phyloP scores from a whole-genome alignment of 2,329 filamentous ascomycete species.

The Thielaviopsis ethacetica region DNA sequence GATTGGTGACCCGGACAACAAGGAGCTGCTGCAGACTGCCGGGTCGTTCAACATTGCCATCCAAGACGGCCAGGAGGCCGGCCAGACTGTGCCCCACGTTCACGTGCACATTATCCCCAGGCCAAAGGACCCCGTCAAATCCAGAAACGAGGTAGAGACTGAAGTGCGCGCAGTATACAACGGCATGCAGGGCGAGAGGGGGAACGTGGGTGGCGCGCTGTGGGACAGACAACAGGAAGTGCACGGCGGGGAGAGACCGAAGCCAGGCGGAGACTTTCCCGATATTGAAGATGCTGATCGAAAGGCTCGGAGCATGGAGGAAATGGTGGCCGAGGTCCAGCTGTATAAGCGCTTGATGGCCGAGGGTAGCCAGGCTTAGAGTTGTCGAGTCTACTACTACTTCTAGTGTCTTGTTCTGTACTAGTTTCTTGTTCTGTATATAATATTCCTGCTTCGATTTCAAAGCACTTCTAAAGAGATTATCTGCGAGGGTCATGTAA shows the following conservation, averaged over 20 bases:
- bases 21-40: constrained; percentile 27
- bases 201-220: constrained; percentile 60
- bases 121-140: constrained; percentile 28
- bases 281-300: constrained; percentile 56
- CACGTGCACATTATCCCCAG: constrained; percentile 86
- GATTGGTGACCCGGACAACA: constrained; percentile 17
- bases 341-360: constrained; percentile 39
- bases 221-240: constrained; percentile 28
- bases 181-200: constrained; percentile 67
- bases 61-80: constrained; percentile 82
- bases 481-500: too few relatives aligned
- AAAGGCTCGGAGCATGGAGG: constrained; percentile 47
- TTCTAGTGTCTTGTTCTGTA: too few relatives aligned
- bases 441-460: too few relatives aligned
- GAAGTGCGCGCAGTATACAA: constrained; percentile 62
- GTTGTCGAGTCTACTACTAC: too few relatives aligned
- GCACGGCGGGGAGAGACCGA: constrained; percentile 23
- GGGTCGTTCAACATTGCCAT: constrained; percentile 83
- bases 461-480: too few relatives aligned
- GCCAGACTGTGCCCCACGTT: constrained; percentile 85
- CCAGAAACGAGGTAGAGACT: constrained; percentile 25
- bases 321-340: constrained; percentile 67
- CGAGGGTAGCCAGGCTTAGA: constrained; percentile 21
- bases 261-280: constrained; percentile 43
- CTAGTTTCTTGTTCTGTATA: too few relatives aligned